Conservation (phyloP, 208 protist genomes). For the Leptomonas seymouri region DNA sequence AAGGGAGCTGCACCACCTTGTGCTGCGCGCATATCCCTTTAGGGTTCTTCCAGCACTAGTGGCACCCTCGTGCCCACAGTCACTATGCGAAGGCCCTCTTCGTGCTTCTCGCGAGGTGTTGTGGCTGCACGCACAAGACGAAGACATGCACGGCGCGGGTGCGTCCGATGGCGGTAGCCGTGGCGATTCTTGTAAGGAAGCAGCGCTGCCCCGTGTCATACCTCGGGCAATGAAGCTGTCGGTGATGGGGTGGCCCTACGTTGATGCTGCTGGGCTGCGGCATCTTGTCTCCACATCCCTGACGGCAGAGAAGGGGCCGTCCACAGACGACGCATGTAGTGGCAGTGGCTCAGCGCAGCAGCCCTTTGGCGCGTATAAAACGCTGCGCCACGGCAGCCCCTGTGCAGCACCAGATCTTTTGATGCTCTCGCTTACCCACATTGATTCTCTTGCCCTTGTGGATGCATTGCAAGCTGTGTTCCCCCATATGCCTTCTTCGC, state of each 20-base stretch:
- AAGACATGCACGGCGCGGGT: background rate
- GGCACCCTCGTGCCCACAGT: too few species aligned
- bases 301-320: background rate
- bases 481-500: background rate
- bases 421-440: conserved; percentile 12
- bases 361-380: too few species aligned
- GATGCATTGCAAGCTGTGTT: conserved; percentile 6
- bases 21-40: conserved; percentile 16
- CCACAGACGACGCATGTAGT: too few species aligned
- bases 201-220: too few species aligned
- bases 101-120: too few species aligned
- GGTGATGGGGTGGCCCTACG: conserved; percentile 19
- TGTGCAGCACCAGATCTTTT: background rate
- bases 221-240: background rate
- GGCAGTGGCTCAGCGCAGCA: background rate
- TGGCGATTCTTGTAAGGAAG: too few species aligned
- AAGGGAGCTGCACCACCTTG: background rate
- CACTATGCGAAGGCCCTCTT: too few species aligned
- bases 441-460: conserved; percentile 11
- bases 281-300: background rate
- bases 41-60: background rate
- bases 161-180: too few species aligned
- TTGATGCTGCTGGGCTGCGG: background rate
- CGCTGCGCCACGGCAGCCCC: too few species aligned
- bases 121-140: background rate